phyloP scores from a whole-genome alignment of 2,329 filamentous ascomycete species.

The Talaromyces atroroseus region DNA sequence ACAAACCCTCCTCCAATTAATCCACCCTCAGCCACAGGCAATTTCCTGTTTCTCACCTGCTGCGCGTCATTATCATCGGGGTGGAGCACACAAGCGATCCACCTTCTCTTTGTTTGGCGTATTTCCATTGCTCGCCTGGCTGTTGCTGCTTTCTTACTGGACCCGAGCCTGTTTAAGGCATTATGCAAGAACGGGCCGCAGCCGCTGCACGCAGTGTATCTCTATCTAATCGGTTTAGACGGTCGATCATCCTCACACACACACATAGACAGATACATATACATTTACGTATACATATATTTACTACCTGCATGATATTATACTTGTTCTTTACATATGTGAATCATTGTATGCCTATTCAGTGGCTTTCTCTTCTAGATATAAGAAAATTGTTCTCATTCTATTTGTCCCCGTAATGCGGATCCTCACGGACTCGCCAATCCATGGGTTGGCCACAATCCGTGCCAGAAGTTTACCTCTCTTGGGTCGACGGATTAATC shows the following conservation, averaged over 20 bases:
- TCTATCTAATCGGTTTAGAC: background rate
- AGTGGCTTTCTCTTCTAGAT: no score
- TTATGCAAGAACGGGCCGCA: constrained; percentile 9
- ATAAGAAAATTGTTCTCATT: background rate
- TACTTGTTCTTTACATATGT: no score
- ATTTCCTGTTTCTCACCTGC: background rate
- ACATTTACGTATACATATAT: background rate
- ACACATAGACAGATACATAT: background rate
- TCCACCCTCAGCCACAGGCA: no score
- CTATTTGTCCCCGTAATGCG: background rate
- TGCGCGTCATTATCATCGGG: background rate
- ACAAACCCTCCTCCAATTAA: no score
- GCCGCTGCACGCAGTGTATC: constrained; percentile 6
- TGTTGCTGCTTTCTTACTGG: background rate
- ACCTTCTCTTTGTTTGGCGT: background rate
- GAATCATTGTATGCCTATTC: no score
- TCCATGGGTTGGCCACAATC: background rate
- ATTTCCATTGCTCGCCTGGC: background rate
- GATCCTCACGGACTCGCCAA: background rate
- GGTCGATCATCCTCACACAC: background rate
- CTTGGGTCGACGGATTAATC: background rate
- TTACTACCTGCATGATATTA: no score
- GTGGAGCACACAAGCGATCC: background rate
- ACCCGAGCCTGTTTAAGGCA: background rate
- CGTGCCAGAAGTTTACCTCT: background rate